Evolutionary conservation across 2,329 filamentous ascomycete species (phyloP), one percentile per base, ranked within the genome.

Genomic region (Aspergillus nomiae): DNA sequence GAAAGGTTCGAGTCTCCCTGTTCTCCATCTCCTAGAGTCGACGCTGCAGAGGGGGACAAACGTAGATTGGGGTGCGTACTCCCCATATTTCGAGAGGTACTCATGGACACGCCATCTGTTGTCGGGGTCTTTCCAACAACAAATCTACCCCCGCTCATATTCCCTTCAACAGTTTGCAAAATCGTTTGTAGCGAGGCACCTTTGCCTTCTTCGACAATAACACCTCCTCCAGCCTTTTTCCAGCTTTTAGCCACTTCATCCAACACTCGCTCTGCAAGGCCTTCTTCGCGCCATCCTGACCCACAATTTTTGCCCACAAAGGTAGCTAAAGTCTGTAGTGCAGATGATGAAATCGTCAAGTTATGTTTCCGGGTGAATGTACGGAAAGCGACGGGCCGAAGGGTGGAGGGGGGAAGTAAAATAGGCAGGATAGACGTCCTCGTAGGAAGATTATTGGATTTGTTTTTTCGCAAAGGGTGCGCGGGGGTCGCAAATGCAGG

Each of bases 301-400:
- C 95, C 95, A 76, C 95, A 99, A 77, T 97, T 91, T 70, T 92
- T 90, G 12, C 95, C 96, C 59, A 99, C 90, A 76, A 99, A 99
- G 1, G 87, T 85, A 24, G 95, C 94, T 36, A 99, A 84, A 54
- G 91, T 87, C 76, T 94, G 89, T 6, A 99, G 82, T 0, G 95
- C 92, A 0, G 93, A 88, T 0, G 94, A 95, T 9, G 92, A 94
- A 59, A 99, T 87, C 0, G 94, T 98, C 61, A 99, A 83, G 70
- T 94, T 96, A 80, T 99, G 92, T 74, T 98, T 99, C 78, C 97
- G 97, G 2, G 95, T 99, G 69, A 99, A 96, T 0, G 92, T 96
- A 54, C 95, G 89, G 74, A 99, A 98, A 10, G 95, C 96, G 24
- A 98, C 84, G 2, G 95, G 94, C 65, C 96, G 86, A 46, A 99